Base-by-base conservation (phyloP, 2,329 filamentous ascomycete species). In the Fusarium sp. region DNA sequence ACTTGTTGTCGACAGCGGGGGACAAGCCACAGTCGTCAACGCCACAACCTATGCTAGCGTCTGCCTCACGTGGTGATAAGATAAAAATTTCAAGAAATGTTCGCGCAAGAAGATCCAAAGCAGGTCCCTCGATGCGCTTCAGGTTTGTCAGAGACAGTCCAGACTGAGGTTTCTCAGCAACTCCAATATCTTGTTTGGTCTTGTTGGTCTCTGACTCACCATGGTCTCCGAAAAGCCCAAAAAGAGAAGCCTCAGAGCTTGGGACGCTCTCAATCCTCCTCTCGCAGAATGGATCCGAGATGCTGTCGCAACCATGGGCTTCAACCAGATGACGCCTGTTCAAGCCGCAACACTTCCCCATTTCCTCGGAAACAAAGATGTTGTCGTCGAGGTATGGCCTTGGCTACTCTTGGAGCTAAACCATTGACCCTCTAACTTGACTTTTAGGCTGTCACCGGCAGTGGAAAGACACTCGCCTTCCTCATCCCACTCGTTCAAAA, bases 311-410 rank as follows among this genome's bases (percentile, higher is more conserved):
- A 86, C 88, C 63, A 94, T 95, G 88, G 92, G 92, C 58, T 97
- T 97, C 76, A 80, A 83, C 62, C 88, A 90, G 73, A 93, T 95
- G 83, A 97, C 93, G 4, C 94, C 94, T 1, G 93, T 97, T n/a
- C 94, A 98, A 78, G 92, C 93, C 39, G 94, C 92, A 56, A 90
- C 92, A 5, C 90, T 97, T 65, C 92, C 93, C 11, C 84, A 97
- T 47, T 95, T 97, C 73, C 88, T 93, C 77, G 88, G 87, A 47
- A 91, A 96, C 74, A 96, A 96, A 71, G 93, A 97, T 75, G 91
- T 96, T 5, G 93, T 97, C 1, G 93, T 97, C 6, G 92, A 96
- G 79, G 87, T 86, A 73, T 42, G 73, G 50, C 23, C 1, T 4
- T 4, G 2, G 1, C 0, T 1, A 2, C 3, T 21, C 6, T 9